phyloP scores from a whole-genome alignment of 768 basidiomycete species.

The Tylopilus balloui region DNA sequence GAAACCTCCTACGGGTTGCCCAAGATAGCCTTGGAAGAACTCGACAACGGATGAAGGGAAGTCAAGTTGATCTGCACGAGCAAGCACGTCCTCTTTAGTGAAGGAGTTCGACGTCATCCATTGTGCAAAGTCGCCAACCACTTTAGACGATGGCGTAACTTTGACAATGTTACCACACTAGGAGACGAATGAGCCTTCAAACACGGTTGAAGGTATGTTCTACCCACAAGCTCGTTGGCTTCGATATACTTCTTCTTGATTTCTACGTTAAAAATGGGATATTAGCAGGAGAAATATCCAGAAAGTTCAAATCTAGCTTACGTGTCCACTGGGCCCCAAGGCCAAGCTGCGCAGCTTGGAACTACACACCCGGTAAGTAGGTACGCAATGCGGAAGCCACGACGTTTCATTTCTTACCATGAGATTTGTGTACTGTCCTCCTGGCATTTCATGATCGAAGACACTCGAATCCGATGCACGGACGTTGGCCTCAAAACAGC shows the following conservation, averaged over 20 bases:
- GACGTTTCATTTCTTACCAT: conserved; percentile 55
- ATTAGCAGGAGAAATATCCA: conserved; percentile 11
- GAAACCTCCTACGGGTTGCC: conserved; percentile 97
- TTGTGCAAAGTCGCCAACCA: conserved; percentile 98
- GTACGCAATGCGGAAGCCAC: conserved; percentile 14
- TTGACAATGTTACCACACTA: conserved; percentile 98
- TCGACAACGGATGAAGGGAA: conserved; percentile 97
- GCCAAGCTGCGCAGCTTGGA: conserved; percentile 97
- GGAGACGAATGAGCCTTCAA: conserved; percentile 7
- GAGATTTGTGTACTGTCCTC: conserved; percentile 91
- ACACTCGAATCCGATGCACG: conserved; percentile 96
- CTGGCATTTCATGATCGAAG: conserved; percentile 99
- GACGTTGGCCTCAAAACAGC: conserved; percentile 98
- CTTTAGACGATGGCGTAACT: conserved; percentile 98
- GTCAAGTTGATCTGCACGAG: conserved; percentile 84
- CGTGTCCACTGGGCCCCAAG: conserved; percentile 95
- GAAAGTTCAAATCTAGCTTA: conserved; percentile 28
- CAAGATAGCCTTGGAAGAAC: conserved; percentile 99
- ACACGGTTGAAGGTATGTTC: not conserved
- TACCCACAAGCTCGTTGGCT: conserved; percentile 85
- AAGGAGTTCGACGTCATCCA: conserved; percentile 97
- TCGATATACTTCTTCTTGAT: conserved; percentile 99
- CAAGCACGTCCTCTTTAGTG: conserved; percentile 79
- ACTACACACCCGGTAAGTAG: conserved; percentile 45
- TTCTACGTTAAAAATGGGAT: conserved; percentile 44